These are phyloP conservation scores for Grosmannia penicillata DNA, from an alignment of 2,329 filamentous ascomycete genomes.

Conservation along the genomic window DNA sequence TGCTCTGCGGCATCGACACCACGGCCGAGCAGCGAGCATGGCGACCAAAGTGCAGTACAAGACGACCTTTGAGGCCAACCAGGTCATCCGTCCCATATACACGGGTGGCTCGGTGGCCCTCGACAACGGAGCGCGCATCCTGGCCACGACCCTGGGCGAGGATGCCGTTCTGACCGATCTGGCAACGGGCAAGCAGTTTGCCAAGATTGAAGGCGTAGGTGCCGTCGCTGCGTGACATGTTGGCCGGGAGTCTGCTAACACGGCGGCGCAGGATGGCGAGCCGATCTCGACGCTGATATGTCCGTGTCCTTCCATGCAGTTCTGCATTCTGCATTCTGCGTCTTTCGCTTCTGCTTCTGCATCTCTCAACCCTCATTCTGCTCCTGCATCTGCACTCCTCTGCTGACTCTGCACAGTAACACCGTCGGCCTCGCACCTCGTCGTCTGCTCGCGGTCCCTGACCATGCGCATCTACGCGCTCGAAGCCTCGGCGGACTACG, in stretches of 20 bases:
- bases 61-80: conserved; percentile 76
- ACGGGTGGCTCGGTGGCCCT: conserved; percentile 80
- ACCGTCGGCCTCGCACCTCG: conserved; percentile 72
- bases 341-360: not conserved
- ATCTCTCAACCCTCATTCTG: not conserved
- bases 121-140: conserved; percentile 63
- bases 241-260: conserved; percentile 11
- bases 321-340: not conserved
- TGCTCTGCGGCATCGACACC: not conserved
- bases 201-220: conserved; percentile 70
- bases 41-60: conserved; percentile 51
- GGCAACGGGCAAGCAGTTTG: conserved; percentile 66
- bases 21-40: conserved; percentile 25
- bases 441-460: conserved; percentile 86
- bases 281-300: conserved; percentile 54
- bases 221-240: not conserved
- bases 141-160: conserved; percentile 84
- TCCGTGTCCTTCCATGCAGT: not conserved
- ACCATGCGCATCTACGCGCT: conserved; percentile 87
- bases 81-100: conserved; percentile 83
- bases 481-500: conserved; percentile 38
- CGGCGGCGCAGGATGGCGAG: conserved; percentile 56
- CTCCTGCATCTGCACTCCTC: not conserved
- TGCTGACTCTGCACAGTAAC: conserved; percentile 47
- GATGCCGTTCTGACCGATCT: conserved; percentile 81